These are phyloP conservation scores for Torulaspora globosa DNA, from an alignment of 1,139 yeast species.

Conservation along the genomic window DNA sequence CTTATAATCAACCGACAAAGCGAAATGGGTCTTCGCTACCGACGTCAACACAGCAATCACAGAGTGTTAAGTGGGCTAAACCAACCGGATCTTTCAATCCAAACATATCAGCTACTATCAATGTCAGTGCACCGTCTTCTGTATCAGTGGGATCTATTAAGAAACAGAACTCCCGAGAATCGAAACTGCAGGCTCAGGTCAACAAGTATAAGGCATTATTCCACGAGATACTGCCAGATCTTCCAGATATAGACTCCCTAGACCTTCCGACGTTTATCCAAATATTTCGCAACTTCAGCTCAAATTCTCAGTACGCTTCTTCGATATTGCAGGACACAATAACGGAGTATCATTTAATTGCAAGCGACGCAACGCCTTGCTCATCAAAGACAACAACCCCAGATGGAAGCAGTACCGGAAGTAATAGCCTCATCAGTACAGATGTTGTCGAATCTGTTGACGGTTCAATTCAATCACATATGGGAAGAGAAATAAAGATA, in stretches of 20 bases:
- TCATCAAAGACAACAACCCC: conserved; percentile 14
- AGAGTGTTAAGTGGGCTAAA: neutral
- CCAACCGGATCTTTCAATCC: neutral
- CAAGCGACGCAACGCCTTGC: conserved; percentile 14
- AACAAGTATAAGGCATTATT: conserved; percentile 27
- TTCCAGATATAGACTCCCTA: conserved; percentile 28
- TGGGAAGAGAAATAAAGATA: conserved; percentile 53
- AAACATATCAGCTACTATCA: neutral
- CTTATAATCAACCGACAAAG: conserved; percentile 72
- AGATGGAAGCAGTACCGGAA: conserved; percentile 10
- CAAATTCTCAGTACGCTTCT: conserved; percentile 5
- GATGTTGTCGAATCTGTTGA: conserved; percentile 31
- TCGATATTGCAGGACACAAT: conserved; percentile 24
- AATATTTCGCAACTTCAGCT: conserved; percentile 25
- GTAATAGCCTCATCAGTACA: conserved; percentile 4
- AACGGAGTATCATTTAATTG: conserved; percentile 27
- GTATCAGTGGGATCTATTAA: neutral
- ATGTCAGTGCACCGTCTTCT: neutral
- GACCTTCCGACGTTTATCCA: conserved; percentile 32
- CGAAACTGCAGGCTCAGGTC: conserved; percentile 21
- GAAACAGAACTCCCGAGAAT: conserved; percentile 12
- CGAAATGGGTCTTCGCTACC: conserved; percentile 39
- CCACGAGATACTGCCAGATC: conserved; percentile 27
- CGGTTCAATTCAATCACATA: conserved; percentile 40
- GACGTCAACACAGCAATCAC: conserved; percentile 4